phyloP scores from a whole-genome alignment of 2,329 filamentous ascomycete genomes.

The Fusarium annulatum region DNA sequence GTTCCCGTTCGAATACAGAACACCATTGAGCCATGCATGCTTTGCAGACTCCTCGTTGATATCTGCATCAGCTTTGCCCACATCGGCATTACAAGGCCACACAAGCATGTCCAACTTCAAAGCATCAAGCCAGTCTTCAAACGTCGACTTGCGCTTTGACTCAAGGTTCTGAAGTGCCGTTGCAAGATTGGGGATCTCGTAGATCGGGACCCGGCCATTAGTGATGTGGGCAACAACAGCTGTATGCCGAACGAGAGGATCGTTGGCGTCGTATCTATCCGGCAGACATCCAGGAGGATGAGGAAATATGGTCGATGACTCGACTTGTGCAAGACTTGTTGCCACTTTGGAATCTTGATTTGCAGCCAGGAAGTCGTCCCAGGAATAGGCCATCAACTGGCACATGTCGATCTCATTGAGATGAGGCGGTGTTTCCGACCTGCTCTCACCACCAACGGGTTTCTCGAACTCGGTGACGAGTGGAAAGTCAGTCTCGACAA shows the following conservation, averaged over 20 bases:
- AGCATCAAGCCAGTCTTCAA: neutral
- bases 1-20: neutral
- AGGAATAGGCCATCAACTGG: conserved; percentile 5
- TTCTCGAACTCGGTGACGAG: neutral
- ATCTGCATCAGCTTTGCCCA: neutral
- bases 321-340: neutral
- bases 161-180: neutral
- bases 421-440: neutral
- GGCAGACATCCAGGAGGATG: neutral
- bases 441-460: neutral
- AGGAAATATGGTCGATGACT: neutral
- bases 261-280: neutral
- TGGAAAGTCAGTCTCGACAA: neutral
- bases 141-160: neutral
- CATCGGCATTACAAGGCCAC: conserved; percentile 4
- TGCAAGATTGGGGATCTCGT: neutral
- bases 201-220: neutral
- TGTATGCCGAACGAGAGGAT: conserved; percentile 3
- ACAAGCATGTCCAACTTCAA: neutral
- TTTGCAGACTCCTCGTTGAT: neutral
- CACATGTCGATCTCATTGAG: conserved; percentile 8
- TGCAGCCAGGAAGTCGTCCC: neutral
- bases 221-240: conserved; percentile 5
- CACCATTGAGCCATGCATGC: conserved; percentile 4
- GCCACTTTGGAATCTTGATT: neutral